Conservation (phyloP, 768 basidiomycete species). For the Tricholoma sp. region DNA sequence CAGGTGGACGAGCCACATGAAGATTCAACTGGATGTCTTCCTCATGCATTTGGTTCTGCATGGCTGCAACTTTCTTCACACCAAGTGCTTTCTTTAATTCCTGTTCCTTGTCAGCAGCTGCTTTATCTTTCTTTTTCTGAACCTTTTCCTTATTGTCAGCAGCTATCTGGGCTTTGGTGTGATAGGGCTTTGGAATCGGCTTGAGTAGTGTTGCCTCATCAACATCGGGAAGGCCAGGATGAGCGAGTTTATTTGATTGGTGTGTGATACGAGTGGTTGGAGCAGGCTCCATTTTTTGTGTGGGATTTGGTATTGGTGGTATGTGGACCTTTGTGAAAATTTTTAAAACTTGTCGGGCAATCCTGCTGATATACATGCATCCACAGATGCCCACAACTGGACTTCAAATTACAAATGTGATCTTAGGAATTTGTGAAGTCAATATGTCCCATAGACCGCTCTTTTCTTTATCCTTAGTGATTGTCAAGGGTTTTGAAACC, state of each 20-base stretch:
- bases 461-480: not conserved
- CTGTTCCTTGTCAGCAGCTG: not conserved
- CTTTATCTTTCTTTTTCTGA: constrained; percentile 2
- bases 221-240: constrained; percentile 1
- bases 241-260: constrained; percentile 1
- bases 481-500: too few relatives aligned
- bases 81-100: not conserved
- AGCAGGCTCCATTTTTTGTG: not conserved
- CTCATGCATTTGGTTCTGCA: not conserved
- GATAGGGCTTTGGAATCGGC: not conserved
- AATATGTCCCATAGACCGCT: not conserved
- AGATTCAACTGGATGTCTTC: not conserved
- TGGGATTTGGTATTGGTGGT: not conserved
- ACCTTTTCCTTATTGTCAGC: not conserved
- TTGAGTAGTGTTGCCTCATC: not conserved
- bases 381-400: not conserved
- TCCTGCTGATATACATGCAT: not conserved
- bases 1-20: not conserved
- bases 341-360: not conserved
- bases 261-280: not conserved
- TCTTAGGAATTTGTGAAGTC: not conserved
- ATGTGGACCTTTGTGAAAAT: not conserved
- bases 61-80: not conserved
- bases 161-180: constrained; percentile 1
- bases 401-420: not conserved